Evolutionary conservation across 2,329 filamentous ascomycete species (phyloP).

Genomic region (Aspergillus neoniger): DNA sequence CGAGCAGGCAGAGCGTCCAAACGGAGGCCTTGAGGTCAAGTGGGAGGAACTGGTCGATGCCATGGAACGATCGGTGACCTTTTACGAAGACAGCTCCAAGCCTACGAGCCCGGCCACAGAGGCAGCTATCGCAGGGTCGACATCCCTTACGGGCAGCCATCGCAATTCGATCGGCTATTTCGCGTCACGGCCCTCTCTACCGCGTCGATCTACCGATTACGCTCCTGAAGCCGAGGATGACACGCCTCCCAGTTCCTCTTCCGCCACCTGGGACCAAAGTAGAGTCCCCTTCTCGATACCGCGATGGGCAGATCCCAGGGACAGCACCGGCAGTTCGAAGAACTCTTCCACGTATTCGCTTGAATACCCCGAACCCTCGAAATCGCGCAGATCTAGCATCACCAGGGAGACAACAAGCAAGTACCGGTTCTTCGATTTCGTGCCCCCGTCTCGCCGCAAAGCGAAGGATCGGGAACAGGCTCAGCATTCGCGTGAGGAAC

Average conservation of each 20-base stretch:
- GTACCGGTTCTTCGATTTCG: constrained; percentile 49
- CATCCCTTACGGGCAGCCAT: constrained; percentile 36
- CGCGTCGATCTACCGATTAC: constrained; percentile 42
- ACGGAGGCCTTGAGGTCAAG: constrained; percentile 48
- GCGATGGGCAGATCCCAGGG: constrained; percentile 43
- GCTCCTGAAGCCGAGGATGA: constrained; percentile 44
- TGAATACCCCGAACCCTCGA: constrained; percentile 41
- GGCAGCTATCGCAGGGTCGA: constrained; percentile 30
- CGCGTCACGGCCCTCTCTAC: constrained; percentile 37
- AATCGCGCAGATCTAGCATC: constrained; percentile 40
- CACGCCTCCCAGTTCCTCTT: constrained; percentile 48
- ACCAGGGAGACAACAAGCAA: constrained; percentile 43
- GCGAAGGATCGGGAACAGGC: constrained; percentile 42
- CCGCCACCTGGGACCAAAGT: constrained; percentile 45
- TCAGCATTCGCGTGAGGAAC: constrained; percentile 37
- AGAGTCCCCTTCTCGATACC: constrained; percentile 45
- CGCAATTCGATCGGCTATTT: constrained; percentile 48
- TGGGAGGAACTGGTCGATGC: constrained; percentile 54
- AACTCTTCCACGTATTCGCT: constrained; percentile 51
- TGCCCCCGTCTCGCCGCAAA: constrained; percentile 44
- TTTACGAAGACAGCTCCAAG: constrained; percentile 44
- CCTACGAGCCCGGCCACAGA: constrained; percentile 42
- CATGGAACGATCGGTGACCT: constrained; percentile 47
- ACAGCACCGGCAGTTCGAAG: constrained; percentile 48
- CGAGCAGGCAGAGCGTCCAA: constrained; percentile 52